These are phyloP conservation scores for Crithidia sp. DNA, from an alignment of 208 protist species.

Conservation along the genomic window DNA sequence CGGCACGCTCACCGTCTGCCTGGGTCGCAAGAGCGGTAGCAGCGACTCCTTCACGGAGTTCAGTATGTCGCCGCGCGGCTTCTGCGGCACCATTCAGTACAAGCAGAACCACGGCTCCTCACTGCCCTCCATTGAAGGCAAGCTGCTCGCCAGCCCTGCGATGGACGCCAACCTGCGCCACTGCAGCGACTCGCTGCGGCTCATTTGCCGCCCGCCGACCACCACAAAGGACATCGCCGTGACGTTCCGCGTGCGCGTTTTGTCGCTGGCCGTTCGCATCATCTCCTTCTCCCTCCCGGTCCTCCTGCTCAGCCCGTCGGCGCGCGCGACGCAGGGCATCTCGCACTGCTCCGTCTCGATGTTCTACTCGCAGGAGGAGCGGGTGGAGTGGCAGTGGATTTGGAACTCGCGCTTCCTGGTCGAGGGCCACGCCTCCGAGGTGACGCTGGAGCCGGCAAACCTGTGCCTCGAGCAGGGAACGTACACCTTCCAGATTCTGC, in stretches of 20 bases:
- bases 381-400: conserved; percentile 47
- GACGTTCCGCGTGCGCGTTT: conserved; percentile 26
- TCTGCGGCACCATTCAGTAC: conserved; percentile 90
- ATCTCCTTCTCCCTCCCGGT: conserved; percentile 30
- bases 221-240: conserved; percentile 27
- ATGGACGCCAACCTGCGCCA: conserved; percentile 28
- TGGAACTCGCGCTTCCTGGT: conserved; percentile 62
- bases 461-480: conserved; percentile 39
- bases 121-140: conserved; percentile 59
- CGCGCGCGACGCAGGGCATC: conserved; percentile 27
- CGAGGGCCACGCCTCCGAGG: conserved; percentile 39
- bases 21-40: conserved; percentile 82
- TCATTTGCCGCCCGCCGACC: conserved; percentile 31
- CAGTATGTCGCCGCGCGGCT: conserved; percentile 65
- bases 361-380: conserved; percentile 25
- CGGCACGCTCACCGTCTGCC: conserved; percentile 72
- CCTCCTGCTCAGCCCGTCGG: conserved; percentile 25
- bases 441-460: conserved; percentile 26
- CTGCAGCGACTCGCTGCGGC: conserved; percentile 33
- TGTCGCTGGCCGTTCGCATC: conserved; percentile 32
- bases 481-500: conserved; percentile 40
- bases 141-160: conserved; percentile 7
- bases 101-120: conserved; percentile 65
- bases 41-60: conserved; percentile 76
- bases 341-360: conserved; percentile 40